Conservation (phyloP, 1,139 yeast species). For the Candida glucosophila region DNA sequence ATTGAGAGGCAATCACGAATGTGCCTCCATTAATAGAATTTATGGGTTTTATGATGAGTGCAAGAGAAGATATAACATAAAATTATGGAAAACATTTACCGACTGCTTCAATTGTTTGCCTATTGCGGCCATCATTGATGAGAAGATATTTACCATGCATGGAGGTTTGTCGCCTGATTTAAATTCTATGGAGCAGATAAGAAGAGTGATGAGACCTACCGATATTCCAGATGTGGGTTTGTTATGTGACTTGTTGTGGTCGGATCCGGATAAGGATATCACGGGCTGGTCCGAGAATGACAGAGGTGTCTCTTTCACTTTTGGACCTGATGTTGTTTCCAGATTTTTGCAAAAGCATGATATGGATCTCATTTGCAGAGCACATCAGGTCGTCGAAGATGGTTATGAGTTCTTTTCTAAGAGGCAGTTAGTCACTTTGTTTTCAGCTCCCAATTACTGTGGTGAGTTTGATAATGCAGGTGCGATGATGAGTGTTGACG, state of each 20-base stretch:
- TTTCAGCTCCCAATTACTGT: constrained; percentile 96
- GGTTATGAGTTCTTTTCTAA: constrained; percentile 96
- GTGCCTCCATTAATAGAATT: constrained; percentile 94
- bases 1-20: constrained; percentile 93
- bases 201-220: constrained; percentile 98
- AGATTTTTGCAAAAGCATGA: constrained; percentile 92
- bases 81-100: constrained; percentile 95
- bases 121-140: constrained; percentile 95
- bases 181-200: constrained; percentile 95
- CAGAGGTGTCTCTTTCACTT: constrained; percentile 94
- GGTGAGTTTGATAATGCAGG: constrained; percentile 99
- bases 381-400: constrained; percentile 98
- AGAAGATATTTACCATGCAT: constrained; percentile 96
- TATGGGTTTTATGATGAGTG: constrained; percentile 98
- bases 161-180: constrained; percentile 97
- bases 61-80: constrained; percentile 92
- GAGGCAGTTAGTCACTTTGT: constrained; percentile 89
- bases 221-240: constrained; percentile 97
- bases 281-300: constrained; percentile 98
- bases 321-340: constrained; percentile 95
- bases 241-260: constrained; percentile 93
- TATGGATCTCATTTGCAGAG: constrained; percentile 95
- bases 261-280: constrained; percentile 96
- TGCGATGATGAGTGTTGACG: constrained; percentile 99
- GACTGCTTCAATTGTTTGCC: constrained; percentile 98